A percentile compares a stretch with the other conserved stretches of the same genome.
phyloP scores from a whole-genome alignment of 1,284 basidiomycete genomes.

The Ceratobasidium sp. region DNA sequence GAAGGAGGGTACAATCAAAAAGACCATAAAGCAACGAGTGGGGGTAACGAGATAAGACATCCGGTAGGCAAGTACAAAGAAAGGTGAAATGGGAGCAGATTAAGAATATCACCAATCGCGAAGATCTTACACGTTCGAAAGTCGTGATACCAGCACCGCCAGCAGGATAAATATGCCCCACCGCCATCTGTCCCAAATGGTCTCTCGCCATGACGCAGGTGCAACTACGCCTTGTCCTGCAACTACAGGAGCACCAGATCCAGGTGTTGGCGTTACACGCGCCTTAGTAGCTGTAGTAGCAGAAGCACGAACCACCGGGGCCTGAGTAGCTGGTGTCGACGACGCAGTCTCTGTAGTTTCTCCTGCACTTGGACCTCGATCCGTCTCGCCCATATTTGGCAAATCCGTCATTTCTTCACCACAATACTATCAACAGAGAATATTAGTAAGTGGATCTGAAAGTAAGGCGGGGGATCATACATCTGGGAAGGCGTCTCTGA shows the following conservation, averaged over 20 bases:
- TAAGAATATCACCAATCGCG: no score
- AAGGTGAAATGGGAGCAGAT: conserved; percentile 11
- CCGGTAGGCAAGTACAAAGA: conserved; percentile 25
- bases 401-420: conserved; percentile 71
- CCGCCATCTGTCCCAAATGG: conserved; percentile 84
- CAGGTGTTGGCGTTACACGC: conserved; percentile 44
- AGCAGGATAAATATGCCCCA: conserved; percentile 81
- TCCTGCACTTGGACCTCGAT: conserved; percentile 61
- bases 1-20: conserved; percentile 7
- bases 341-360: conserved; percentile 22
- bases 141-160: conserved; percentile 76
- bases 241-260: conserved; percentile 46
- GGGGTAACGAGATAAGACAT: not conserved
- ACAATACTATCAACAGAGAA: conserved; percentile 66
- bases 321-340: conserved; percentile 34
- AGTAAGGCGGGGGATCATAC: conserved; percentile 60
- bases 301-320: conserved; percentile 45
- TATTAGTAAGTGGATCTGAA: not conserved
- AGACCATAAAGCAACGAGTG: conserved; percentile 17
- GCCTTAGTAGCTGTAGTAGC: conserved; percentile 42
- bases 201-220: conserved; percentile 64
- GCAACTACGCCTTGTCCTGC: conserved; percentile 32
- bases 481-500: conserved; percentile 85
- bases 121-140: conserved; percentile 55
- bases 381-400: conserved; percentile 88